Percentiles rank a stretch among this genome's conserved stretches.
phyloP scores from a whole-genome alignment of 78 protist genomes.

The Tieghemostelium lacteum region DNA sequence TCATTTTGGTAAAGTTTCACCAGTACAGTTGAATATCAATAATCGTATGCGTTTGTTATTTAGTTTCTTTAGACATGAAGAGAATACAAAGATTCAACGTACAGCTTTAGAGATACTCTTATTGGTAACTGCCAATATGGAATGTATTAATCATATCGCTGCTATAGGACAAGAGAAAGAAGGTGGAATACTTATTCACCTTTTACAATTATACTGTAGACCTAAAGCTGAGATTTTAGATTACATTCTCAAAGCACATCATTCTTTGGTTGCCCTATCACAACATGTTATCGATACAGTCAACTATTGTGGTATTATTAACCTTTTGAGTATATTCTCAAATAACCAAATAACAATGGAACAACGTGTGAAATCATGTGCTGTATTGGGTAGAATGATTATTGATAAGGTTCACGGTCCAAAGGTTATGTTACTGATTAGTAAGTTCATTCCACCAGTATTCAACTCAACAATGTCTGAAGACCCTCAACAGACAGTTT shows the following conservation, averaged over 20 bases:
- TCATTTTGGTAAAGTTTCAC: conserved; percentile 39
- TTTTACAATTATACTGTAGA: conserved; percentile 28
- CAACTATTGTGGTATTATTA: conserved; percentile 64
- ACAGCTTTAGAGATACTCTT: conserved; percentile 8
- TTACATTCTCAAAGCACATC: background rate
- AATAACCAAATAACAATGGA: conserved; percentile 35
- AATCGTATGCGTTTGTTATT: conserved; percentile 20
- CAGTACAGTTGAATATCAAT: conserved; percentile 3
- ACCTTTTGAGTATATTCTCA: conserved; percentile 57
- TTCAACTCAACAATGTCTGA: conserved; percentile 87
- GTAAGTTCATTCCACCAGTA: conserved; percentile 81
- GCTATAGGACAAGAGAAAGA: background rate
- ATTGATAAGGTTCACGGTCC: conserved; percentile 82
- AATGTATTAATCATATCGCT: conserved; percentile 77
- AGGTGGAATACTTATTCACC: conserved; percentile 6
- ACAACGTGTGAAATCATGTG: conserved; percentile 21
- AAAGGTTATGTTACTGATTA: conserved; percentile 12
- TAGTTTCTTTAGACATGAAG: conserved; percentile 19
- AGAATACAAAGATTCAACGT: conserved; percentile 6
- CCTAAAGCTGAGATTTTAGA: conserved; percentile 14
- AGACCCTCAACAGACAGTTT: conserved; percentile 70
- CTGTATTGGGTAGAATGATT: conserved; percentile 50
- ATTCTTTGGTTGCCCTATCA: conserved; percentile 22
- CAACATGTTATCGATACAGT: conserved; percentile 57
- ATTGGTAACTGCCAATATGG: conserved; percentile 48